A percentile compares a stretch with the other conserved stretches of the same genome.
Evolutionary conservation across 2,329 filamentous ascomycete species (phyloP).

Genomic region (Nemania sp.): DNA sequence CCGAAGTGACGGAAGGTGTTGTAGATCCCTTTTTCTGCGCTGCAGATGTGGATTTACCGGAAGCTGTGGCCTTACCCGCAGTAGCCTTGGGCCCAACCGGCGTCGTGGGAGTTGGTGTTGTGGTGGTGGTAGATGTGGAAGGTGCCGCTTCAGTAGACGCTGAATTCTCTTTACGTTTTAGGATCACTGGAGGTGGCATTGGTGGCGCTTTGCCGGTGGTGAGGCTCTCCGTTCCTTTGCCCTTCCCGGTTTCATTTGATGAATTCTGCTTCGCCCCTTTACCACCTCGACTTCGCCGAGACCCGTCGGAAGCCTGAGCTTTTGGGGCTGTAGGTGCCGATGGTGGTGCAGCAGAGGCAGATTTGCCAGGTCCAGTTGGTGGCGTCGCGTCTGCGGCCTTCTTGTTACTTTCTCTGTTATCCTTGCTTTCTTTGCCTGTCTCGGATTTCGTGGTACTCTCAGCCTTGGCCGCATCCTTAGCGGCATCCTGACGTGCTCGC

Average conservation of each 20-base stretch:
- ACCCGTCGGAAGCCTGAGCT: constrained; percentile 51
- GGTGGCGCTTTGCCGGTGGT: constrained; percentile 46
- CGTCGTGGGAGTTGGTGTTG: constrained; percentile 49
- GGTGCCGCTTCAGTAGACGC: constrained; percentile 38
- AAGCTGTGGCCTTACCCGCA: constrained; percentile 39
- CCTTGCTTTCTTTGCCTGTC: constrained; percentile 51
- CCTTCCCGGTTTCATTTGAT: constrained; percentile 46
- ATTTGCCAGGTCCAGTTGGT: constrained; percentile 39
- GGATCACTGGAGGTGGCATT: constrained; percentile 48
- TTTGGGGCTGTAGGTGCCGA: constrained; percentile 49
- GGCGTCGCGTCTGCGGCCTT: constrained; percentile 41
- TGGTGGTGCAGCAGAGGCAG: constrained; percentile 40
- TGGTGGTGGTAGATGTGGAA: constrained; percentile 42
- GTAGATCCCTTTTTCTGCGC: constrained; percentile 51
- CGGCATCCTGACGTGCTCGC: constrained; percentile 68
- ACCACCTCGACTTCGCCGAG: constrained; percentile 48
- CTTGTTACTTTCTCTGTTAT: constrained; percentile 47
- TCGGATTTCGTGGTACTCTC: constrained; percentile 60
- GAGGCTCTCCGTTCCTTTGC: constrained; percentile 43
- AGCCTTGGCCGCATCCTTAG: constrained; percentile 69
- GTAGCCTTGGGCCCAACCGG: constrained; percentile 50
- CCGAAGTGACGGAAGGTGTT: constrained; percentile 52
- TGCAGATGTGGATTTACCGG: constrained; percentile 42
- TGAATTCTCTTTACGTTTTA: constrained; percentile 48
- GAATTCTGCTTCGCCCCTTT: constrained; percentile 53